phyloP scores from a whole-genome alignment of 148 eudicot species.

The Silene uniflora region DNA sequence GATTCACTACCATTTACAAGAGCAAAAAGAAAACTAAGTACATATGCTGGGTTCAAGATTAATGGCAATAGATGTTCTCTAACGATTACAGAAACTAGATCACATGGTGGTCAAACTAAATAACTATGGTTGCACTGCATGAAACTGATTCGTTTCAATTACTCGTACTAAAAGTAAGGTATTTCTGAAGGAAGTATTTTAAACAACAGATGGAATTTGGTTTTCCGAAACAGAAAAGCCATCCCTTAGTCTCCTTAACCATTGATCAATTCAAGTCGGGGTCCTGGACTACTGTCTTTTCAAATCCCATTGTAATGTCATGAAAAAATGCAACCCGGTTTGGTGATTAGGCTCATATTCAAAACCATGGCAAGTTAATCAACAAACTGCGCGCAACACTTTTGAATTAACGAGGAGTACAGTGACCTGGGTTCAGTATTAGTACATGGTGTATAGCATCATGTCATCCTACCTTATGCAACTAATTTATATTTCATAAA shows the following conservation, averaged over 20 bases:
- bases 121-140: neutral
- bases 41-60: neutral
- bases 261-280: slow-evolving; percentile 5
- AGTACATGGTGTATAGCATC: neutral
- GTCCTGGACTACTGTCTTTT: neutral
- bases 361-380: neutral
- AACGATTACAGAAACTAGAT: neutral
- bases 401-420: too few species aligned
- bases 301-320: neutral
- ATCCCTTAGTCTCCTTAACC: neutral
- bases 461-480: neutral
- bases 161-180: neutral
- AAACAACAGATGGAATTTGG: neutral
- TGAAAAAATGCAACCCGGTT: neutral
- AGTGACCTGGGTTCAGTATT: too few species aligned
- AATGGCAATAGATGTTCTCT: neutral
- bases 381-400: too few species aligned
- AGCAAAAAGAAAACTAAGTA: neutral
- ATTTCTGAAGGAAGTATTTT: neutral
- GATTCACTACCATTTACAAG: neutral
- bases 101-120: neutral
- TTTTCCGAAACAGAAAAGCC: neutral
- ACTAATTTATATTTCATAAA: slow-evolving; percentile 8
- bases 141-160: neutral
- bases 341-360: neutral